phyloP scores from a whole-genome alignment of 108 stramenopile species.

The Pseudonitzschia delicatissima region DNA sequence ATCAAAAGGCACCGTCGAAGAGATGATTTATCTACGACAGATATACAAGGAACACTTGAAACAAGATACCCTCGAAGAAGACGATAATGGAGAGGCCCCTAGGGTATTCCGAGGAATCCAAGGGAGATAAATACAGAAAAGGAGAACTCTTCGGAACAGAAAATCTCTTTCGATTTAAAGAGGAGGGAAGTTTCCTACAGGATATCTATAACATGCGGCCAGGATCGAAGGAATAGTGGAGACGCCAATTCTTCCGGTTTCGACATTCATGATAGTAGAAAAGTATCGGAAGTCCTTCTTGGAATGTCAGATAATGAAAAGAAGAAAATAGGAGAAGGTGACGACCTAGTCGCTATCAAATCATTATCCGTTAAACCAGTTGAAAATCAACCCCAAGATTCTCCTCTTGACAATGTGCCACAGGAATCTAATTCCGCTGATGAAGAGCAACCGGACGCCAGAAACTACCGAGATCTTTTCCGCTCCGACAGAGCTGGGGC shows the following conservation, averaged over 20 bases:
- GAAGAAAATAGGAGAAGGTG: not conserved
- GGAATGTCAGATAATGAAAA: constrained; percentile 5
- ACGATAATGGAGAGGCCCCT: constrained; percentile 21
- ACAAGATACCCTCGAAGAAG: constrained; percentile 55
- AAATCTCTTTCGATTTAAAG: constrained; percentile 73
- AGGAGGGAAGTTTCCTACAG: constrained; percentile 69
- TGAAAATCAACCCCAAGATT: not conserved
- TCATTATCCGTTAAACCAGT: not conserved
- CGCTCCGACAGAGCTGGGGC: constrained; percentile 52
- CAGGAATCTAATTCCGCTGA: not conserved
- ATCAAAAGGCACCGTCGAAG: constrained; percentile 90
- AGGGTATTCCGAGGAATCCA: constrained; percentile 62
- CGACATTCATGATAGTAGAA: constrained; percentile 39
- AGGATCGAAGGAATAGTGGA: constrained; percentile 13
- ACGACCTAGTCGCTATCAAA: not conserved
- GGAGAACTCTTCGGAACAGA: constrained; percentile 87
- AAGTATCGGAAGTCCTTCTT: constrained; percentile 24
- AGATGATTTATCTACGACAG: constrained; percentile 90
- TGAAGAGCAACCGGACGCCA: constrained; percentile 23
- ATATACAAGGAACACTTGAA: constrained; percentile 93
- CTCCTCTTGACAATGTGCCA: too few species aligned
- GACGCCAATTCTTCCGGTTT: constrained; percentile 17
- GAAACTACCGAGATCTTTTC: constrained; percentile 62
- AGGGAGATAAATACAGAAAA: constrained; percentile 59
- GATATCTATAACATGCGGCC: constrained; percentile 67